Base-by-base conservation (phyloP, 1,284 basidiomycete species). In the Bondarzewia mesenterica region DNA sequence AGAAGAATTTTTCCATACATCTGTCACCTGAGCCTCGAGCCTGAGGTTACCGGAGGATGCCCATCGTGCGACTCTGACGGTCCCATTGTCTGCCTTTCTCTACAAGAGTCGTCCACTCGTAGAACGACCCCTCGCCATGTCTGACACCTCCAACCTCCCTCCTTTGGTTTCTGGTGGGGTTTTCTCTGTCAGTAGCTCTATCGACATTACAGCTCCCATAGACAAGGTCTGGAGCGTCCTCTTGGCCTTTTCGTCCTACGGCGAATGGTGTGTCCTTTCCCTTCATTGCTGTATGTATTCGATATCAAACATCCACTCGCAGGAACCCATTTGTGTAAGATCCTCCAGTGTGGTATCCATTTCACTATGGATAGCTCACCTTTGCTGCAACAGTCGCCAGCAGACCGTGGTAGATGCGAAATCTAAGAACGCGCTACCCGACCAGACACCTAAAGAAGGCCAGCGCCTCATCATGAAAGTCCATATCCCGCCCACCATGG, bases 221-320 rank as follows among this genome's bases (percentile, higher is more conserved):
- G 54, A 66, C 14, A 12, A 50, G 12, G 67, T 68, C 7, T 67
- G 65, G 65, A 40, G 48, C 4, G 60, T 65, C 4, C 43, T 67
- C 39, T 62, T 63, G 52, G 66, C 68, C 53, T 69, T 68, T 60
- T 39, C 40, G 3, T 54, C 62, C 6, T 67, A 67, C 45, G 52
- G 52, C 12, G 57, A 63, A 50, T 67, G 65, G 65, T 67, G 46
- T 18, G 57, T 53, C 10, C 32, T 6, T 27, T 12, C 37, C 32
- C 20, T 14, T 26, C 20, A 20, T 6, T 5, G 14, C n/a, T 41
- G 7, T n/a, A 4, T 41, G n/a, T 22, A 15, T 16, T 27, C n/a
- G n/a, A n/a, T 22, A 36, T 26, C 36, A 36, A 46, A 25, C 23
- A 7, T 37, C 32, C 5, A 2, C 15, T 32, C 1, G n/a, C 26